Percentiles rank a stretch among this genome's conserved stretches.
phyloP scores from a whole-genome alignment of 257 asterid species.

The Nicotiana tomentosiformis region DNA sequence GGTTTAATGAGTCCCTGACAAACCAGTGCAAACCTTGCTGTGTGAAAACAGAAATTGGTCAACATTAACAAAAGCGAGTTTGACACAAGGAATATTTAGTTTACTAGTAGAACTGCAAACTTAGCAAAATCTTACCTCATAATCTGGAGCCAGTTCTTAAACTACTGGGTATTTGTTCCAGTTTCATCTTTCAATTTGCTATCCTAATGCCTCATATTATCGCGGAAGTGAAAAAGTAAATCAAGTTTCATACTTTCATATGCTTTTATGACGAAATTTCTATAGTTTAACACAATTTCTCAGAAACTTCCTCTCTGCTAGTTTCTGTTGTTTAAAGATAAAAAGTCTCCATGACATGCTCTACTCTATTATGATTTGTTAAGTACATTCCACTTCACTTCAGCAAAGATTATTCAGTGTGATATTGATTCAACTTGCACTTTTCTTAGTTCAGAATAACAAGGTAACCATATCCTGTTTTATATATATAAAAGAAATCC shows the following conservation, averaged over 20 bases:
- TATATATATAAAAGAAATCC: constrained; percentile 1
- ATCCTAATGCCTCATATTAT: too few species aligned
- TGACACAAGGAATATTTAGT: neutral
- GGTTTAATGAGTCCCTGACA: neutral
- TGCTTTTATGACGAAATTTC: neutral
- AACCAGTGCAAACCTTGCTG: neutral
- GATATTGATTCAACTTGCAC: neutral
- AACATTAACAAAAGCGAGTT: neutral
- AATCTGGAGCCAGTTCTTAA: neutral
- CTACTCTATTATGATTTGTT: neutral
- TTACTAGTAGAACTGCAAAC: neutral
- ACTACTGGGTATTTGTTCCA: neutral
- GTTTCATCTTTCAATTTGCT: neutral
- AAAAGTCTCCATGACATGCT: neutral
- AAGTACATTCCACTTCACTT: neutral
- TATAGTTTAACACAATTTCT: neutral
- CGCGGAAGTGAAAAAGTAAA: too few species aligned
- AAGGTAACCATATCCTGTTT: neutral
- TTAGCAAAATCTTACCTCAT: neutral
- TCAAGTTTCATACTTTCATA: too few species aligned
- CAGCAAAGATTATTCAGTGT: neutral
- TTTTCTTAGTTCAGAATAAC: neutral
- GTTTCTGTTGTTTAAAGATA: neutral
- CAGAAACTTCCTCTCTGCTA: neutral
- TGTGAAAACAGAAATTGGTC: neutral